Evolutionary conservation across 129 eudicot species (phyloP).

Genomic region (Helichrysum umbraculigerum): DNA sequence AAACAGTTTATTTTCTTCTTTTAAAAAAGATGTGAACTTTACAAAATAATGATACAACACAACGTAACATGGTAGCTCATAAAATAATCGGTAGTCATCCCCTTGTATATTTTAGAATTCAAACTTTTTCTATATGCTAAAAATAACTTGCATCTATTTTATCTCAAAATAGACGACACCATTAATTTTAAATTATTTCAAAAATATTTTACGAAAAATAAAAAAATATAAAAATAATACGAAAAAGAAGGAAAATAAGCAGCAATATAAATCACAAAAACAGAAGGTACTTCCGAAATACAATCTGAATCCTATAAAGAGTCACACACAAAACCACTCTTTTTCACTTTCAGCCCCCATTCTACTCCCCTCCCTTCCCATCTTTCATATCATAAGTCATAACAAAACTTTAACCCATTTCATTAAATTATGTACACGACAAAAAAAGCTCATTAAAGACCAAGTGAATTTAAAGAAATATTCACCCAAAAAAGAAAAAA

Average conservation of each 20-base stretch:
- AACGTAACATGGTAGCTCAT: too few relatives aligned
- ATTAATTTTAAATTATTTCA: not conserved
- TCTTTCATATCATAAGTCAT: slow-evolving; percentile 3
- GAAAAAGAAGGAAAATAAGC: slow-evolving; percentile 35
- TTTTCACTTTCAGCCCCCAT: slow-evolving; percentile 40
- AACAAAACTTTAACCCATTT: not conserved
- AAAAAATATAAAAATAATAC: not conserved
- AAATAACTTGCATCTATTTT: not conserved
- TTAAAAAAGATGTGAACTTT: too few relatives aligned
- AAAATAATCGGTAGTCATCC: too few relatives aligned
- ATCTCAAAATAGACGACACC: not conserved
- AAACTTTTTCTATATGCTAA: not conserved
- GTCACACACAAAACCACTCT: slow-evolving; percentile 37
- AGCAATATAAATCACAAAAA: slow-evolving; percentile 33
- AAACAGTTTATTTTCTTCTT: too few relatives aligned
- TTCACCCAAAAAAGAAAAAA: not conserved
- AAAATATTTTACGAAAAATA: not conserved
- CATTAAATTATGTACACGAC: slow-evolving; percentile 1
- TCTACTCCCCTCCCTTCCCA: slow-evolving; percentile 26
- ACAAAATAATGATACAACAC: too few relatives aligned
- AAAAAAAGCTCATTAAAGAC: not conserved
- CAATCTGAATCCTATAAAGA: slow-evolving; percentile 42
- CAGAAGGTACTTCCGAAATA: slow-evolving; percentile 40
- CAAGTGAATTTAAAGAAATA: not conserved
- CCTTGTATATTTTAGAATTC: not conserved